Evolutionary conservation across 371 early-diverging fungal genomes (phyloP), one percentile per base, ranked within the genome.

Genomic region (Rhizopus arrhizus): DNA sequence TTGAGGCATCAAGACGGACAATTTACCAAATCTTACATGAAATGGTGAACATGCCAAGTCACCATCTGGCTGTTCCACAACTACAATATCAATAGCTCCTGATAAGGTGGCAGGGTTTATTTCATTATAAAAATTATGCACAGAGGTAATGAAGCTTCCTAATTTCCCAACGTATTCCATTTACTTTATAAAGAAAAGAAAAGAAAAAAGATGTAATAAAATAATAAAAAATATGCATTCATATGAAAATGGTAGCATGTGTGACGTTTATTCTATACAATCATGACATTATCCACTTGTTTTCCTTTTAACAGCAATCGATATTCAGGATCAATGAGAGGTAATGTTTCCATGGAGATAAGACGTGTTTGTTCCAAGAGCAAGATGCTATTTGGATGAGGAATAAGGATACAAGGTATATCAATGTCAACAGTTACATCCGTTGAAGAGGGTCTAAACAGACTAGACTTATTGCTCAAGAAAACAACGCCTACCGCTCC

Each of bases 21-120:
- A 77, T 74, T 97, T 99, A 11, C 99, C 97, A 71, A 99, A 99
- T 38, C 99, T 86, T n/a, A 99, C 96, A 77, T 99, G 99, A 70
- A 99, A 99, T 4, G 99, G 98, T 7, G 97, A 95, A 70, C 97
- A 95, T 9, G 84, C 75, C 32, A 96, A 76, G 33, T 87, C 85
- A 15, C 96, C 97, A 69, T 90, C 80, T 35, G 77, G 64, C 64
- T 87, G 89, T 69, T 95, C 88, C 11, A 97, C 94, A 11, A 97
- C 98, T 8, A 99, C 89, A 49, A 99, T 89, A 75, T 99, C 99
- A 74, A 98, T 98, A 38, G 99, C 98, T 35, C 99, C 99, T 11
- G 95, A 94, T 33, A 99, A 86, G 0, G 99, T 99, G 0, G 98
- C 86, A 3, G 99, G 99, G 72, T 99, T 99, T 54, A 99, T 88